Conservation (phyloP, 768 basidiomycete genomes). For the Melanogaster broomeanus region DNA sequence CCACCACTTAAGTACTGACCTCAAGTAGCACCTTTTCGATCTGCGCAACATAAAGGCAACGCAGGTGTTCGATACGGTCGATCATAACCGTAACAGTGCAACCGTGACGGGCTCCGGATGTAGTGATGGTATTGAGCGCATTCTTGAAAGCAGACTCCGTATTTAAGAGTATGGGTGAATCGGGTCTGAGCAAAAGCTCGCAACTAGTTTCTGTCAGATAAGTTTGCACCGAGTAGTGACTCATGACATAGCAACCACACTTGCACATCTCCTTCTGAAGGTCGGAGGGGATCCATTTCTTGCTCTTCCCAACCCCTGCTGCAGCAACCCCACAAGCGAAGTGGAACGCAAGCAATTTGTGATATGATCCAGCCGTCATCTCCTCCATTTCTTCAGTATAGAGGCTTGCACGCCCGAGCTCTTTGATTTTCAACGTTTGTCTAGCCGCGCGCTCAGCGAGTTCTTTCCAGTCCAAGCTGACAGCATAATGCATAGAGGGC, state of each 20-base stretch:
- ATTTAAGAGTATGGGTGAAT: neutral
- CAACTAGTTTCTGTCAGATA: slow-evolving; percentile 1
- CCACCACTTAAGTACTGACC: slow-evolving; percentile 12
- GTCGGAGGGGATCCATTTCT: neutral
- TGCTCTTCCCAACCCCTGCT: neutral
- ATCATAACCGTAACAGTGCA: too few species aligned
- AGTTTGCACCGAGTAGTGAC: neutral
- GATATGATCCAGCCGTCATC: slow-evolving; percentile 42
- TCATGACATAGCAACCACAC: neutral
- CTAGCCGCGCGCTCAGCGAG: slow-evolving; percentile 24
- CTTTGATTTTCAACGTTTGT: slow-evolving; percentile 16
- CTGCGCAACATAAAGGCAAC: neutral
- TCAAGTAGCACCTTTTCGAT: neutral
- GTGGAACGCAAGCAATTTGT: slow-evolving; percentile 45
- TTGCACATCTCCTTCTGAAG: neutral
- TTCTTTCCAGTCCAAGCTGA: slow-evolving; percentile 15
- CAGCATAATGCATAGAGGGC: slow-evolving; percentile 31
- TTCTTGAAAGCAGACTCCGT: neutral
- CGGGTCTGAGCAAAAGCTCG: neutral
- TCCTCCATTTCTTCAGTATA: slow-evolving; percentile 41
- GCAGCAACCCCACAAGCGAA: slow-evolving; percentile 33
- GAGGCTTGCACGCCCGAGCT: neutral
- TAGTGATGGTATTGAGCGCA: neutral
- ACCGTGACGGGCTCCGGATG: too few species aligned
- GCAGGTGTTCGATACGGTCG: neutral